Evolutionary conservation across 352 stramenopile species (phyloP).

Genomic region (Pythium oligandrum): DNA sequence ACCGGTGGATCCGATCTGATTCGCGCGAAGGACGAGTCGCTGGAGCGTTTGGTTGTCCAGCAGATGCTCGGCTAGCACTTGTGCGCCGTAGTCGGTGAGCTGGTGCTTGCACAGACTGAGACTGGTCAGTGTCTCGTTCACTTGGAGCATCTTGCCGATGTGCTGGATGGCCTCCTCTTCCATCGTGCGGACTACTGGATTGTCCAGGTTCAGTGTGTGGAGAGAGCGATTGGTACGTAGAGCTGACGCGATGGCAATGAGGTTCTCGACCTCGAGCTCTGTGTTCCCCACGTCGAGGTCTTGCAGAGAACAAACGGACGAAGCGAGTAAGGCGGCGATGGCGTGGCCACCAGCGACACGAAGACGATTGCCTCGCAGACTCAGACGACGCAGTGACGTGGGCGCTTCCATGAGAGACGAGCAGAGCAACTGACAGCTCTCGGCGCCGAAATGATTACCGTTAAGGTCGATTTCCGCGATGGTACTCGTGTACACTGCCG

Average conservation of each 20-base stretch:
- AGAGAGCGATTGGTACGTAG: slow-evolving; percentile 40
- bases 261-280: slow-evolving; percentile 50
- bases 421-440: slow-evolving; percentile 58
- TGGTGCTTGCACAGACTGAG: slow-evolving; percentile 70
- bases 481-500: slow-evolving; percentile 39
- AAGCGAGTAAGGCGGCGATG: slow-evolving; percentile 40
- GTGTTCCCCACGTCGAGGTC: slow-evolving; percentile 57
- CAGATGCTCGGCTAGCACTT: slow-evolving; percentile 66
- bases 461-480: slow-evolving; percentile 53
- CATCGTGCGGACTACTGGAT: slow-evolving; percentile 45
- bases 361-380: slow-evolving; percentile 51
- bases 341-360: slow-evolving; percentile 39
- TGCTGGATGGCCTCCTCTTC: slow-evolving; percentile 72
- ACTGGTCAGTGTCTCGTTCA: slow-evolving; percentile 48
- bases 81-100: slow-evolving; percentile 59
- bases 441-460: slow-evolving; percentile 50
- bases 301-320: slow-evolving; percentile 26
- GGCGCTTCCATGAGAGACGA: slow-evolving; percentile 30
- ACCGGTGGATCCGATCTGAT: slow-evolving; percentile 57
- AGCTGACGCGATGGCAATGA: slow-evolving; percentile 57
- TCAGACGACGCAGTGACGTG: slow-evolving; percentile 33
- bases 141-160: slow-evolving; percentile 69
- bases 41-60: slow-evolving; percentile 61
- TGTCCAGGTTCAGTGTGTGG: slow-evolving; percentile 48
- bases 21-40: slow-evolving; percentile 52